Percentiles rank a stretch among this genome's conserved stretches.
These are phyloP conservation scores for Phytophthora vignae DNA, from an alignment of 352 stramenopile genomes.

Conservation along the genomic window DNA sequence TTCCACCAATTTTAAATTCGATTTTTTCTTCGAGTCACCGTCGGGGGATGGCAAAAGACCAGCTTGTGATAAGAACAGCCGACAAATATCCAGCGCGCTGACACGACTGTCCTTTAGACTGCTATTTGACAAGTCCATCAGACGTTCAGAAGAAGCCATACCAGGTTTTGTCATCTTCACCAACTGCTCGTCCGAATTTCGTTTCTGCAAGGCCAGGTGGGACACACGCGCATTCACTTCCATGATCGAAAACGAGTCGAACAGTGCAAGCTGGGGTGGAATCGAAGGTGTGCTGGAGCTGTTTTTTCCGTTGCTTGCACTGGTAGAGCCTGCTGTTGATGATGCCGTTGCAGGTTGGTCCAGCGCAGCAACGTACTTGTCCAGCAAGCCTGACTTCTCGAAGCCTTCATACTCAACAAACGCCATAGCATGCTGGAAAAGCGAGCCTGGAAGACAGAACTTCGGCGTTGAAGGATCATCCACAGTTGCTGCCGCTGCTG, in stretches of 20 bases:
- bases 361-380: constrained; percentile 82
- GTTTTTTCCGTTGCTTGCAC: constrained; percentile 36
- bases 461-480: constrained; percentile 23
- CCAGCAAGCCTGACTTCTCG: constrained; percentile 68
- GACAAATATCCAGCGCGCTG: constrained; percentile 78
- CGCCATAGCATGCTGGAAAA: constrained; percentile 78
- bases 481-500: constrained; percentile 6
- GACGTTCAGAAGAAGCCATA: constrained; percentile 37
- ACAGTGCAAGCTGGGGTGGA: constrained; percentile 79
- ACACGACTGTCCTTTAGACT: constrained; percentile 58
- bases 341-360: constrained; percentile 50
- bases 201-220: constrained; percentile 57
- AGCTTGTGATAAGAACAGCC: constrained; percentile 82
- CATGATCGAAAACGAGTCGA: constrained; percentile 90
- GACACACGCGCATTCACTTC: constrained; percentile 86
- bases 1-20: constrained; percentile 72
- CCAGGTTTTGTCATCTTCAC: constrained; percentile 54
- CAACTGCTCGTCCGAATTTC: constrained; percentile 48
- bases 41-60: constrained; percentile 71
- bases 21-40: constrained; percentile 62
- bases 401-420: constrained; percentile 80
- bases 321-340: constrained; percentile 25
- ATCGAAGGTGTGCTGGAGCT: constrained; percentile 45
- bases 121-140: constrained; percentile 38
- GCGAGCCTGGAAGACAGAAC: constrained; percentile 52